These are phyloP conservation scores for Panicum miliaceum DNA, from an alignment of 176 grass and related monocot species.

Conservation along the genomic window DNA sequence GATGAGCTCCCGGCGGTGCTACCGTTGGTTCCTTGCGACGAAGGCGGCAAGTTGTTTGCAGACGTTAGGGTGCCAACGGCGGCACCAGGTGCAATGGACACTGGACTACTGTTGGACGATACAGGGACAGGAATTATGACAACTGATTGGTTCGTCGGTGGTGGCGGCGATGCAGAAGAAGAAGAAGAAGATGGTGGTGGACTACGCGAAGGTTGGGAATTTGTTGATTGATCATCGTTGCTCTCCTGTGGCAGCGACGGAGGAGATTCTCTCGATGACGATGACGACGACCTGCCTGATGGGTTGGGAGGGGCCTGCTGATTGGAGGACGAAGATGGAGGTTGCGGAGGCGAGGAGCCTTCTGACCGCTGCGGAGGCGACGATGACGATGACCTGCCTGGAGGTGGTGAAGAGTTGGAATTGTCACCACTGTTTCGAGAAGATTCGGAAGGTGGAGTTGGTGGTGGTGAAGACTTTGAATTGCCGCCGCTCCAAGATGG, in stretches of 20 bases:
- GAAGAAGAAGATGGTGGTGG: background rate
- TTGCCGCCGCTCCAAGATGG: background rate
- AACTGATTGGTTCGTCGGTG: slow-evolving; percentile 36
- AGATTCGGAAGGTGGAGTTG: slow-evolving; percentile 8
- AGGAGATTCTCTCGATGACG: background rate
- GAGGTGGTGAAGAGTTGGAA: slow-evolving; percentile 22
- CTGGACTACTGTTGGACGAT: background rate
- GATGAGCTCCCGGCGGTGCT: background rate
- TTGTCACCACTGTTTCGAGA: background rate
- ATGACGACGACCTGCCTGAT: background rate
- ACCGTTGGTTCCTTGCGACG: background rate
- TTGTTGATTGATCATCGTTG: slow-evolving; percentile 15
- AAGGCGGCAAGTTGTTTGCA: background rate
- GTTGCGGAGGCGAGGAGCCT: background rate
- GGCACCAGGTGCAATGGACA: slow-evolving; percentile 24
- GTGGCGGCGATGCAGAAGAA: slow-evolving; percentile 1
- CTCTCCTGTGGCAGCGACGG: background rate
- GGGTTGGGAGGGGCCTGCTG: slow-evolving; percentile 19
- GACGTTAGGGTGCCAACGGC: background rate
- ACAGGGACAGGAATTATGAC: slow-evolving; percentile 38
- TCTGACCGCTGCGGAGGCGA: slow-evolving; percentile 30
- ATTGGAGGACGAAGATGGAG: background rate
- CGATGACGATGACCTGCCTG: slow-evolving; percentile 21
- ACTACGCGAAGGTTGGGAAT: slow-evolving; percentile 10
- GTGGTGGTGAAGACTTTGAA: slow-evolving; percentile 21